Base-by-base conservation (phyloP, 352 stramenopile species). In the Globisporangium heterothallicum region DNA sequence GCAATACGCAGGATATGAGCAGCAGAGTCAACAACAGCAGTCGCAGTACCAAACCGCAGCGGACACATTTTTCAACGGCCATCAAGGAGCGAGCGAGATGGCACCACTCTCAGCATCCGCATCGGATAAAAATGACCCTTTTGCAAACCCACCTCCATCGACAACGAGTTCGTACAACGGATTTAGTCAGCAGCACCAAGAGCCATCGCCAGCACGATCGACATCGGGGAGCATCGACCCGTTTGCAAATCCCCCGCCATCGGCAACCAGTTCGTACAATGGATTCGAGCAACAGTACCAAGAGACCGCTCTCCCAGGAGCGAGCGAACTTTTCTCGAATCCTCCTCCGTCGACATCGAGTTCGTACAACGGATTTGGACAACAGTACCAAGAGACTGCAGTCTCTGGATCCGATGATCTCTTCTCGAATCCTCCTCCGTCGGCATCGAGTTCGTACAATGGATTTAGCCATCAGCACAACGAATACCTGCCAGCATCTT, bases 31-130 rank as follows among this genome's bases (percentile, higher is more conserved):
- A 6, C 42, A 62, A 42, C 26, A 62, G 42, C 52, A 64, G 21
- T 47, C 58, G 47, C 50, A 64, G 19, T 46, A 64, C 22, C 47
- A 42, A 19, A 14, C 45, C 3, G 18, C 24, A 1, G 42, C 47
- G 6, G 61, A 69, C 36, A 61, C 45, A 18, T 65, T 66, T 47
- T 69, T 69, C 57, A 51, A 64, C n/a, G 53, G 38, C 6, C 21
- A 44, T 14, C 32, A 48, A 7, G 19, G 21, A 18, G 10, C 12
- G n/a, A 38, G n/a, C 32, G 32, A n/a, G 12, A 18, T 16, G 32
- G 43, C 25, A 29, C 9, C 38, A 13, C 36, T 35, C 8, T 22
- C 29, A 21, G 27, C 38, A 13, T 42, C 38, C 16, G 12, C 25
- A 53, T n/a, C n/a, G n/a, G 49, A 42, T 29, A 43, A 25, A 14